Conservation (phyloP, 306 rosid species). For the Luffa aegyptiaca region DNA sequence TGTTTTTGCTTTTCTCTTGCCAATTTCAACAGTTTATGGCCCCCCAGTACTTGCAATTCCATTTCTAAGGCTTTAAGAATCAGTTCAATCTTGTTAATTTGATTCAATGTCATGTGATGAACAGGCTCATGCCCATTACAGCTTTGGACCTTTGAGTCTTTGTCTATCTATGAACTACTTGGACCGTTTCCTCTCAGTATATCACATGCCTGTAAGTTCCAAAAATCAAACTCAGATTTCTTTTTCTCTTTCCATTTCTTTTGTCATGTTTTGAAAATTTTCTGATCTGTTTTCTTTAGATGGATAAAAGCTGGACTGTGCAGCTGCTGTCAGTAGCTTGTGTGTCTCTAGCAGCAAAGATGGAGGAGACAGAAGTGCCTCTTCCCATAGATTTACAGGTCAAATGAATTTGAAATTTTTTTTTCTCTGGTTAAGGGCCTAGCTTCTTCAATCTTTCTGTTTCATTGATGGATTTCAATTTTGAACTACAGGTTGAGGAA, state of each 20-base stretch:
- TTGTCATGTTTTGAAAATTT: conserved; percentile 4
- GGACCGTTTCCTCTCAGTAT: conserved; percentile 62
- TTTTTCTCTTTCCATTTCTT: conserved; percentile 1
- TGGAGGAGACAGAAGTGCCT: conserved; percentile 52
- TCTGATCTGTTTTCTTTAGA: conserved; percentile 22
- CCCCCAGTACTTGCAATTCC: not conserved
- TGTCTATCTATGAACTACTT: conserved; percentile 61
- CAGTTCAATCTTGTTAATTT: not conserved
- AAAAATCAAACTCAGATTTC: not conserved
- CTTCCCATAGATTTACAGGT: conserved; percentile 45
- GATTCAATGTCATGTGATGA: conserved; percentile 18
- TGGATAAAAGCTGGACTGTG: conserved; percentile 35
- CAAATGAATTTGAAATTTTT: not conserved
- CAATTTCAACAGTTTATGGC: not conserved
- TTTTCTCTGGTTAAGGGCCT: not conserved
- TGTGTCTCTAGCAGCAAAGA: conserved; percentile 57
- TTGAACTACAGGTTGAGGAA: conserved; percentile 40
- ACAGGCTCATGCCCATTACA: conserved; percentile 51
- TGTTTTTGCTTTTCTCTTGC: not conserved
- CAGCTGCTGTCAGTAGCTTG: conserved; percentile 64
- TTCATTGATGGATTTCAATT: not conserved
- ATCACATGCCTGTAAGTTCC: conserved; percentile 52
- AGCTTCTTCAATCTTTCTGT: not conserved
- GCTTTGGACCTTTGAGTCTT: conserved; percentile 46
- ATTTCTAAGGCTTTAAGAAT: not conserved